Base-by-base conservation (phyloP, 108 stramenopile species). In the Nitzschia sp. region DNA sequence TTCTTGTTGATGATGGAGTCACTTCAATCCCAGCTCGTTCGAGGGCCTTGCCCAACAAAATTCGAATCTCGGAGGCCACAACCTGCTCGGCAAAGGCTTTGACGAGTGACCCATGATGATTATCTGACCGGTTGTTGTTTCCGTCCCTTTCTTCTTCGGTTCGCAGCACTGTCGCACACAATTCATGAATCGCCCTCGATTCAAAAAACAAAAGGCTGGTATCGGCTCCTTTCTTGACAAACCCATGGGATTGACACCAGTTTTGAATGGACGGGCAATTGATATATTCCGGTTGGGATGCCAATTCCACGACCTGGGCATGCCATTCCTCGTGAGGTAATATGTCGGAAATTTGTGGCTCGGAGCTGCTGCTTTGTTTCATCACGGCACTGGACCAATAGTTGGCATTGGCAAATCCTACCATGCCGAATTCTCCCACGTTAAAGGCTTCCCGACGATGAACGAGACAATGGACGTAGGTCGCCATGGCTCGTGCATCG, bases 341-440 rank as follows among this genome's bases (percentile, higher is more conserved):
- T n/a, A n/a, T n/a, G n/a, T n/a, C n/a, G n/a, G n/a, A n/a, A n/a
- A n/a, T n/a, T n/a, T n/a, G n/a, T n/a, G n/a, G n/a, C n/a, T n/a
- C n/a, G 53, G 46, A 27, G 32, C 38, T 3, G 58, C 65, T 50
- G 58, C n/a, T n/a, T 59, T n/a, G 25, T 47, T 35, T 11, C 22
- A 23, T 41, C 9, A 56, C 70, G 25, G 78, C 78, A 46, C 44
- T 68, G 1, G 66, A 29, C 82, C 82, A 84, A 54, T 74, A 84
- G 32, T 80, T 74, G 22, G 78, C 78, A 62, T 84, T 84, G 38
- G 30, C 25, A 31, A 68, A 83, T 45, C 82, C 82, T 15, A 71
- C 71, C 79, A 80, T 84, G 1, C 79, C 82, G 70, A 76, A 70
- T 45, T 84, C 82, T 25, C 79, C 76, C 16, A 50, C n/a, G 47